These are phyloP conservation scores for Jaltomata sinuosa DNA, from an alignment of 257 asterid genomes.

Conservation along the genomic window DNA sequence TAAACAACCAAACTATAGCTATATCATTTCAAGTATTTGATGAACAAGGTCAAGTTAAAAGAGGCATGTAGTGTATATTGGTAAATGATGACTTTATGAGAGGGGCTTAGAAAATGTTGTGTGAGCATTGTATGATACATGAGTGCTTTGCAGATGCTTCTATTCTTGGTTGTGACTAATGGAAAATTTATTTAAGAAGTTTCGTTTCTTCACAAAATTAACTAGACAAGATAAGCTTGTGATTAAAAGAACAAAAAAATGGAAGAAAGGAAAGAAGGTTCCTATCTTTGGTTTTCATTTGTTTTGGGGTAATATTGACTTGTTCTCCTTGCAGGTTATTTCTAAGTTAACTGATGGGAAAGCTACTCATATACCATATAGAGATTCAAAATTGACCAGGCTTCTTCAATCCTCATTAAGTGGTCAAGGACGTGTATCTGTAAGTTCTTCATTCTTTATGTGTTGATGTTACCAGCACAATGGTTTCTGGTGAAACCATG, in stretches of 20 bases:
- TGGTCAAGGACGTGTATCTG: conserved; percentile 99
- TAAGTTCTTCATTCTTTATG: conserved; percentile 32
- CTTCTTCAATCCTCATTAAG: conserved; percentile 95
- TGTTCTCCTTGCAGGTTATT: conserved; percentile 60
- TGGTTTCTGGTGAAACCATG: background rate
- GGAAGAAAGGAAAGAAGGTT: background rate
- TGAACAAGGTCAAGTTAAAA: background rate
- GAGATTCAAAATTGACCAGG: conserved; percentile 98
- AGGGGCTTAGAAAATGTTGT: background rate
- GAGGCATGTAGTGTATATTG: background rate
- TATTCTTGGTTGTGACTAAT: background rate
- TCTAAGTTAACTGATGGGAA: conserved; percentile 90
- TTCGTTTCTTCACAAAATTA: background rate
- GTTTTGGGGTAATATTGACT: conserved; percentile 8
- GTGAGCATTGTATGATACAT: background rate
- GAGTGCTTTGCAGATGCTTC: background rate
- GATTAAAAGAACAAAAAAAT: background rate
- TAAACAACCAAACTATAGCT: background rate
- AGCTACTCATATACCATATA: conserved; percentile 81
- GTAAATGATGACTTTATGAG: background rate
- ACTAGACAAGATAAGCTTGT: background rate
- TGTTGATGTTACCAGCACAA: background rate
- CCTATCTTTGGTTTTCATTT: background rate
- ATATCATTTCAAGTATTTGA: background rate
- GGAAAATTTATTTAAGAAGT: background rate